phyloP scores from a whole-genome alignment of 345 rosid genomes.

The Gossypium mustelinum region DNA sequence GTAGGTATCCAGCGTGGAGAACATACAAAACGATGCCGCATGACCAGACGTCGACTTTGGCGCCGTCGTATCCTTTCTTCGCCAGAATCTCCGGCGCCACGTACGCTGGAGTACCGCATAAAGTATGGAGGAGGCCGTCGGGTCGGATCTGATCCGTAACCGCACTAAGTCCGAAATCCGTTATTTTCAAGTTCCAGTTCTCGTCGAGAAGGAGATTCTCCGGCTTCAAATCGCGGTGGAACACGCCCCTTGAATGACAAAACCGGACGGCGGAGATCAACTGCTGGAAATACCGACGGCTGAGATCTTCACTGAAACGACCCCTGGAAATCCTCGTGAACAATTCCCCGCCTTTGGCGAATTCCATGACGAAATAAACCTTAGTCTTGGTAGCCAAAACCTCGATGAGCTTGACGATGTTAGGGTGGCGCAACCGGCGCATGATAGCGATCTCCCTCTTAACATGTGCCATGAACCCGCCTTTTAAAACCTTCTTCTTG shows the following conservation, averaged over 20 bases:
- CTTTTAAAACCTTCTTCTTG: conserved; percentile 57
- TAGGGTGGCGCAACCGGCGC: conserved; percentile 66
- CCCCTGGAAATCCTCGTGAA: conserved; percentile 68
- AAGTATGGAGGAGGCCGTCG: conserved; percentile 79
- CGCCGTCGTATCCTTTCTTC: conserved; percentile 93
- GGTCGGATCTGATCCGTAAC: conserved; percentile 56
- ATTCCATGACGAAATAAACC: conserved; percentile 87
- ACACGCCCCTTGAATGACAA: conserved; percentile 85
- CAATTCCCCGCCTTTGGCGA: conserved; percentile 89
- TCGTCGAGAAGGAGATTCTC: conserved; percentile 92
- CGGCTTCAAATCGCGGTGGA: conserved; percentile 84
- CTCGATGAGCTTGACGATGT: conserved; percentile 59
- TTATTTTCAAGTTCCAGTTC: conserved; percentile 59
- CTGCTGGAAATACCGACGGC: conserved; percentile 90
- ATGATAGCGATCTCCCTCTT: conserved; percentile 79
- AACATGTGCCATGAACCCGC: conserved; percentile 44
- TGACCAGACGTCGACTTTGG: conserved; percentile 80
- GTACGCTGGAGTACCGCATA: conserved; percentile 93
- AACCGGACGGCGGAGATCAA: conserved; percentile 69
- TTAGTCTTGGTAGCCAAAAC: conserved; percentile 77
- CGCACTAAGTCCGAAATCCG: conserved; percentile 94
- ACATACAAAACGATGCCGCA: conserved; percentile 81
- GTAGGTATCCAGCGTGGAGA: conserved; percentile 77
- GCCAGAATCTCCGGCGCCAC: conserved; percentile 90
- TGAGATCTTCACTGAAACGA: conserved; percentile 77